These are phyloP conservation scores for Camelina sativa DNA, from an alignment of 345 rosid genomes.

Conservation along the genomic window DNA sequence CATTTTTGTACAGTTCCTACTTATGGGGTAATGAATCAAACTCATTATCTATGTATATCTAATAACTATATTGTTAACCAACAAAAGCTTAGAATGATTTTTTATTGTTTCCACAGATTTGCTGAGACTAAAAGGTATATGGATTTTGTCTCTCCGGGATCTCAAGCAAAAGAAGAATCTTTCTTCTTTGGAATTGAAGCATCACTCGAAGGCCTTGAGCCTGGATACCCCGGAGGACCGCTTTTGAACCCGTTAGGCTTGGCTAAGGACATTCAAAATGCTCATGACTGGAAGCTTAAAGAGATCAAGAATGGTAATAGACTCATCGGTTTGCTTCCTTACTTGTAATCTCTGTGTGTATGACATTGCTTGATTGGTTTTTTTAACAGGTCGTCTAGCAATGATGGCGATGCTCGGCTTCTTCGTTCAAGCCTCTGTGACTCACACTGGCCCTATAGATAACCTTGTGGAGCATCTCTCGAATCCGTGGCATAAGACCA, in stretches of 20 bases:
- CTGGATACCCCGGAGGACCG: conserved; percentile 98
- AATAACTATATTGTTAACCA: neutral
- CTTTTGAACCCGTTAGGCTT: conserved; percentile 87
- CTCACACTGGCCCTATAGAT: conserved; percentile 89
- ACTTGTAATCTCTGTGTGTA: neutral
- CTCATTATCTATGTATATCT: neutral
- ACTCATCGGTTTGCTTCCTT: neutral
- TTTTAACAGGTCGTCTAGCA: conserved; percentile 74
- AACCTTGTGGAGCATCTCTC: conserved; percentile 89
- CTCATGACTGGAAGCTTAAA: conserved; percentile 81
- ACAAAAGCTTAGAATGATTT: neutral
- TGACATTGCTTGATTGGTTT: conserved; percentile 8
- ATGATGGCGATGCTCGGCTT: conserved; percentile 93
- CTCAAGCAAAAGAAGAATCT: conserved; percentile 79
- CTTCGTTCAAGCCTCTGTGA: conserved; percentile 85
- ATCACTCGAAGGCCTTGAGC: conserved; percentile 80
- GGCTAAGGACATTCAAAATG: conserved; percentile 75
- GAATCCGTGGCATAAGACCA: conserved; percentile 90
- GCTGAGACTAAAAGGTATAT: conserved; percentile 89
- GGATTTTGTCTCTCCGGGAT: conserved; percentile 85
- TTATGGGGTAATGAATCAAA: conserved; percentile 72
- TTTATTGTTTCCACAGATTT: conserved; percentile 48
- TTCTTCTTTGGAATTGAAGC: conserved; percentile 91
- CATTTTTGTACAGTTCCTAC: conserved; percentile 67
- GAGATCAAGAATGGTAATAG: conserved; percentile 84